Conservation (phyloP, 805 yeast species). For the Saccharomycopsis javanensis region DNA sequence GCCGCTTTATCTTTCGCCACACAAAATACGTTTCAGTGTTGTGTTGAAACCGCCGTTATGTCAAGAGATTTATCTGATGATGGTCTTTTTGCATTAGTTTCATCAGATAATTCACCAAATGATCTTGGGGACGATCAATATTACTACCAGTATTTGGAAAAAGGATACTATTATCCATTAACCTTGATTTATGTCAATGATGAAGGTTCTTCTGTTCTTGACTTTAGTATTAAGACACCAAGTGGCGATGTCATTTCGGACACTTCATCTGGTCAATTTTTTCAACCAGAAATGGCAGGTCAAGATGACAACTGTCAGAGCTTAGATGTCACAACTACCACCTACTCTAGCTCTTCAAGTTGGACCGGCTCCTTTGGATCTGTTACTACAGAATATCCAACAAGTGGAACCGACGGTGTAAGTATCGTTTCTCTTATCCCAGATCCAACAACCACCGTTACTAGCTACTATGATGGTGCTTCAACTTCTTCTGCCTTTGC, state of each 20-base stretch:
- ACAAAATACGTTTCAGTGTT: background rate
- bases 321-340: background rate
- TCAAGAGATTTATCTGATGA: constrained; percentile 3
- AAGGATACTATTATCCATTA: background rate
- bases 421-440: background rate
- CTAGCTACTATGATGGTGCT: background rate
- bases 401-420: background rate
- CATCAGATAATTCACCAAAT: background rate
- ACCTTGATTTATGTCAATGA: constrained; percentile 16
- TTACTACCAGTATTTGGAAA: background rate
- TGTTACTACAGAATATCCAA: background rate
- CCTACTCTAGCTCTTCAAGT: background rate
- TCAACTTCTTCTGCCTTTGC: background rate
- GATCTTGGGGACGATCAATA: background rate
- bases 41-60: background rate
- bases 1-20: background rate
- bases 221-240: constrained; percentile 12
- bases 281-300: background rate
- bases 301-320: background rate
- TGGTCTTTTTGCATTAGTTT: constrained; percentile 11
- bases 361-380: constrained; percentile 9
- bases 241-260: background rate
- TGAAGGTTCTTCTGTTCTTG: constrained; percentile 13
- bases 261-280: background rate
- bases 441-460: background rate